Conservation (phyloP, 345 rosid genomes). For the Euphorbia tirucalli region DNA sequence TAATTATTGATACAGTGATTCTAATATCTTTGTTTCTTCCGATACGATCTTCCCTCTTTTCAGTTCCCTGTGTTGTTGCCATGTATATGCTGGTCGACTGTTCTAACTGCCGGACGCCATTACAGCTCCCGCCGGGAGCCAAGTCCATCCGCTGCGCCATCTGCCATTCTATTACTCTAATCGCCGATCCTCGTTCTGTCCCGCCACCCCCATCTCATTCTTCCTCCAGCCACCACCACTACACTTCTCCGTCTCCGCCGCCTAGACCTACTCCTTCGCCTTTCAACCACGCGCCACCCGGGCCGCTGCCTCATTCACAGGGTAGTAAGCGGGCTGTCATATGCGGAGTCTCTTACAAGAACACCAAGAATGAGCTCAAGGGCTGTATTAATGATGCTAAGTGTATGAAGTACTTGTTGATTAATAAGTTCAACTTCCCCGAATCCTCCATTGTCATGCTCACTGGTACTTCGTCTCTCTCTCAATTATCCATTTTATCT, state of each 20-base stretch:
- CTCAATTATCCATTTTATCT: neutral
- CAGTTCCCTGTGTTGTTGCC: neutral
- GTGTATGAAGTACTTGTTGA: slow-evolving; percentile 83
- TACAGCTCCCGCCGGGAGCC: slow-evolving; percentile 69
- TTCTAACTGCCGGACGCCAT: slow-evolving; percentile 61
- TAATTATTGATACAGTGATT: too few relatives aligned
- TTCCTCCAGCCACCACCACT: slow-evolving; percentile 16
- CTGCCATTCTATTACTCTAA: slow-evolving; percentile 54
- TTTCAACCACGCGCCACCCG: slow-evolving; percentile 49
- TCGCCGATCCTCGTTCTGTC: slow-evolving; percentile 35
- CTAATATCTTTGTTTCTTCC: neutral
- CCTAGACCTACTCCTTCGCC: slow-evolving; percentile 35
- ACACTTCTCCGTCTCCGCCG: slow-evolving; percentile 14
- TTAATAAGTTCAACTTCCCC: slow-evolving; percentile 68
- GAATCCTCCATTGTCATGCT: slow-evolving; percentile 83
- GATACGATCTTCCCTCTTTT: neutral
- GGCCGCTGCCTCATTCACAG: slow-evolving; percentile 46
- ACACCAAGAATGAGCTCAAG: slow-evolving; percentile 54
- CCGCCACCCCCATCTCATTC: slow-evolving; percentile 14
- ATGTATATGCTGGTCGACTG: slow-evolving; percentile 64
- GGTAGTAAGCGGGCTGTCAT: slow-evolving; percentile 80
- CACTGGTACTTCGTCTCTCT: slow-evolving; percentile 38
- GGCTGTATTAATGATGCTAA: slow-evolving; percentile 85
- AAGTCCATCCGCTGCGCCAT: slow-evolving; percentile 66
- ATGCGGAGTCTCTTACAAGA: slow-evolving; percentile 62